Percentiles rank a stretch among this genome's conserved stretches.
Evolutionary conservation across 2,329 filamentous ascomycete genomes (phyloP).

Genomic region (Eurotiales sp.): DNA sequence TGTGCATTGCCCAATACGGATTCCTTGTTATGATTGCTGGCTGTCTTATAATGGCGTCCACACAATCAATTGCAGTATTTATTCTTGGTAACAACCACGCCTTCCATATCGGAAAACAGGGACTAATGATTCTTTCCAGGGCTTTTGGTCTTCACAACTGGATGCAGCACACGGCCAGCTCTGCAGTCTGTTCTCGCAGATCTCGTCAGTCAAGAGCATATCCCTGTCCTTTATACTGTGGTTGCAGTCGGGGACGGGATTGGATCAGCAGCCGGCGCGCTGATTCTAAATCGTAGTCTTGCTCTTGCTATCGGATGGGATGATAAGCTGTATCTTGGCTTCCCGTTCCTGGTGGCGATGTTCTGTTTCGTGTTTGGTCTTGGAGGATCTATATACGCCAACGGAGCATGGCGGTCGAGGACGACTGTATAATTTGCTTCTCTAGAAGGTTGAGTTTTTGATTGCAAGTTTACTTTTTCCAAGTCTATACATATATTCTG

Average conservation of each 20-base stretch:
- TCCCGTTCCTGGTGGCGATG: neutral
- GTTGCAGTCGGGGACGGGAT: neutral
- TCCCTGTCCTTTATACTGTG: conserved; percentile 1
- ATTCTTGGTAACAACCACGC: neutral
- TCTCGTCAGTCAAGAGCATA: conserved; percentile 3
- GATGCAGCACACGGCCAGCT: neutral
- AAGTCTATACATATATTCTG: neutral
- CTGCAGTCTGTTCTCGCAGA: conserved; percentile 4
- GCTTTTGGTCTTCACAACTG: conserved; percentile 1
- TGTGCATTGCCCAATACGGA: conserved; percentile 2
- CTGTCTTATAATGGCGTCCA: neutral
- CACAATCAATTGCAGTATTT: neutral
- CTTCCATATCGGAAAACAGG: neutral
- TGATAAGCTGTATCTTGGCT: neutral
- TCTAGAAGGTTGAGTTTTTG: too few species aligned
- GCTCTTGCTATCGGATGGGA: conserved; percentile 2
- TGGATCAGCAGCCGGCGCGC: neutral
- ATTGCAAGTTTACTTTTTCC: neutral
- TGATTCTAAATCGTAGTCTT: conserved; percentile 7
- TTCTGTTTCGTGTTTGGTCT: neutral
- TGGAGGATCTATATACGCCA: conserved; percentile 1
- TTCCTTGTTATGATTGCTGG: neutral
- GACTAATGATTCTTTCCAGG: neutral
- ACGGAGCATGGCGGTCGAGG: neutral
- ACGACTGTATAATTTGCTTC: neutral